A percentile compares a stretch with the other conserved stretches of the same genome.
Conservation (phyloP, 768 basidiomycete genomes). For the Macrocybe gigantea region DNA sequence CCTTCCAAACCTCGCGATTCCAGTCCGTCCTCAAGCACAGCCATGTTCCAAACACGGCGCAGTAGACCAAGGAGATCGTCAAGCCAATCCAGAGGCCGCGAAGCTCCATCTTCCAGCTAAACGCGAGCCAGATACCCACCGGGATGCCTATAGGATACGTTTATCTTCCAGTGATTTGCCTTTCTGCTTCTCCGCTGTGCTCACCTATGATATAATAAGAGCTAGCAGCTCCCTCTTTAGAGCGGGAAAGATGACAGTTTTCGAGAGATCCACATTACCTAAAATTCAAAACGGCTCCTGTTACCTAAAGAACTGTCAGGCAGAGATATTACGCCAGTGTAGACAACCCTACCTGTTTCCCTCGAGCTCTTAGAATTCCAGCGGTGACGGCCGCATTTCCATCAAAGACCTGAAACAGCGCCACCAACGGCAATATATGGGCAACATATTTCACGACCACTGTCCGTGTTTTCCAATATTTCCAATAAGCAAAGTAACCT, state of each 20-base stretch:
- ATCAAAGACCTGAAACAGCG: constrained; percentile 84
- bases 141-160: constrained; percentile 52
- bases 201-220: constrained; percentile 76
- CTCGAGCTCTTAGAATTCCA: constrained; percentile 79
- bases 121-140: constrained; percentile 73
- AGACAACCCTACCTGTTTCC: constrained; percentile 51
- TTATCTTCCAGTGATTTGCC: too few species aligned
- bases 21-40: constrained; percentile 60
- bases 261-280: constrained; percentile 31
- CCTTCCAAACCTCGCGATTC: constrained; percentile 62
- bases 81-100: constrained; percentile 84
- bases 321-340: not conserved
- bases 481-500: not conserved
- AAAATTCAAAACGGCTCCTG: constrained; percentile 76
- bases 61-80: constrained; percentile 59
- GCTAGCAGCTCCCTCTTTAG: constrained; percentile 17
- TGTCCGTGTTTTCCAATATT: constrained; percentile 10
- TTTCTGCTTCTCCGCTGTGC: not conserved
- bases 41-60: constrained; percentile 45
- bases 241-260: not conserved
- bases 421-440: constrained; percentile 66
- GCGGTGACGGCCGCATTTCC: constrained; percentile 59
- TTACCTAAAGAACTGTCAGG: constrained; percentile 33
- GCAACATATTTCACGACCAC: constrained; percentile 61
- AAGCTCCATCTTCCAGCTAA: constrained; percentile 50